Percentiles rank a stretch among this genome's conserved stretches.
These are phyloP conservation scores for Cercospora zeina DNA, from an alignment of 2,329 filamentous ascomycete genomes.

Conservation along the genomic window DNA sequence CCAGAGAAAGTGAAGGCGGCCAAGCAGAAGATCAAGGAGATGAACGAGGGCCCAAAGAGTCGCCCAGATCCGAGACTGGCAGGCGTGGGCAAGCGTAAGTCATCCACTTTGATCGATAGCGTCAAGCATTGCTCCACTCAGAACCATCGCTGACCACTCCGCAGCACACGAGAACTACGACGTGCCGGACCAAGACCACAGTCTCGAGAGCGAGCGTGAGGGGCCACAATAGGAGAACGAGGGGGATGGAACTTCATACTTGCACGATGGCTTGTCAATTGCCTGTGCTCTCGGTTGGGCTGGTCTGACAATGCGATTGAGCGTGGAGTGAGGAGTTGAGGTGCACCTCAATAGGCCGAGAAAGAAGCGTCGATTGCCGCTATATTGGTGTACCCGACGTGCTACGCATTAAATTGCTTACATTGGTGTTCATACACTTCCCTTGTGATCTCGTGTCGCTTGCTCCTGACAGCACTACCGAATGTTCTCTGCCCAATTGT, in stretches of 20 bases:
- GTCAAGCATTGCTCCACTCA: not conserved
- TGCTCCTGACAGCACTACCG: not conserved
- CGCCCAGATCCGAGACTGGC: not conserved
- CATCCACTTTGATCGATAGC: not conserved
- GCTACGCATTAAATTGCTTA: not conserved
- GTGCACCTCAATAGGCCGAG: not conserved
- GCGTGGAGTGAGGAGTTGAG: not conserved
- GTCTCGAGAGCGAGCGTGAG: not conserved
- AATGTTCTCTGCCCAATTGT: too few species aligned
- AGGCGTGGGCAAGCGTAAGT: not conserved
- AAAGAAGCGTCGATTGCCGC: not conserved
- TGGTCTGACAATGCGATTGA: not conserved
- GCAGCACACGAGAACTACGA: slow-evolving; percentile 6
- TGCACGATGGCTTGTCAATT: not conserved
- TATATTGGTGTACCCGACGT: not conserved
- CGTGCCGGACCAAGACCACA: not conserved
- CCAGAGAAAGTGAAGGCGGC: not conserved
- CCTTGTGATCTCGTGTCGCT: not conserved
- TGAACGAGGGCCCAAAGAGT: not conserved
- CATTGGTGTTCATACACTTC: not conserved
- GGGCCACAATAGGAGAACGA: not conserved
- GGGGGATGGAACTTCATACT: not conserved
- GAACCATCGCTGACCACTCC: not conserved
- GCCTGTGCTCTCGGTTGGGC: not conserved
- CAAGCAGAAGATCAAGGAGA: slow-evolving; percentile 1